Evolutionary conservation across 257 asterid species (phyloP), one percentile per base, ranked within the genome.

Genomic region (Jacaranda mimosifolia): DNA sequence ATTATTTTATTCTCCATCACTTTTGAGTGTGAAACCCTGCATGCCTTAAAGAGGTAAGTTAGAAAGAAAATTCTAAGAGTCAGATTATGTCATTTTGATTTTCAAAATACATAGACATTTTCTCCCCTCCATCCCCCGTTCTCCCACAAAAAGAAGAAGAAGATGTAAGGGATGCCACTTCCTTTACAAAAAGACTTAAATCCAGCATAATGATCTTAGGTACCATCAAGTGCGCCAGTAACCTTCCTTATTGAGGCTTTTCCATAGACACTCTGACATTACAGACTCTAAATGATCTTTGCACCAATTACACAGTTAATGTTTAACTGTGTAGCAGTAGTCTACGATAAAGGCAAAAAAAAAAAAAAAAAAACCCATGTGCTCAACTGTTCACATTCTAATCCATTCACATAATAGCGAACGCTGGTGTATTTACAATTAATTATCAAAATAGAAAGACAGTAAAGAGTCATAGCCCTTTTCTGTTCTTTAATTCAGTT

Each of bases 261-360:
- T 48, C 48, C 35, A 6, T 35, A 42, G 46, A 45, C 10, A 45
- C 51, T 45, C 51, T 45, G 51, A 45, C 3, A 45, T 10, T 45
- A 7, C 68, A 65, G 51, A 62, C 39, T 39, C 59, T 55, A 26
- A 55, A n/a, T 26, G 49, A 65, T n/a, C 43, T 19, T 5, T 46
- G 39, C 14, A 53, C 72, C 38, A 48, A 65, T 65, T 64, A 53
- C 63, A 75, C 21, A 75, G 52, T 35, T n/a, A 3, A 36, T 13
- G 48, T 9, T n/a, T n/a, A n/a, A n/a, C n/a, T 15, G 68, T 62
- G 32, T 26, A 26, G 32, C 32, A 26, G 32, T 26, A 26, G 32
- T 26, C 32, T 26, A 26, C 2, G 32, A 26, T 26, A 26, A 26
- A 26, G 32, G 32, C 32, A 26, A 26, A 26, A 1, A 26, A 26